Evolutionary conservation across 805 yeast species (phyloP), one percentile per base, ranked within the genome.

Genomic region (Wickerhamomyces canadensis): DNA sequence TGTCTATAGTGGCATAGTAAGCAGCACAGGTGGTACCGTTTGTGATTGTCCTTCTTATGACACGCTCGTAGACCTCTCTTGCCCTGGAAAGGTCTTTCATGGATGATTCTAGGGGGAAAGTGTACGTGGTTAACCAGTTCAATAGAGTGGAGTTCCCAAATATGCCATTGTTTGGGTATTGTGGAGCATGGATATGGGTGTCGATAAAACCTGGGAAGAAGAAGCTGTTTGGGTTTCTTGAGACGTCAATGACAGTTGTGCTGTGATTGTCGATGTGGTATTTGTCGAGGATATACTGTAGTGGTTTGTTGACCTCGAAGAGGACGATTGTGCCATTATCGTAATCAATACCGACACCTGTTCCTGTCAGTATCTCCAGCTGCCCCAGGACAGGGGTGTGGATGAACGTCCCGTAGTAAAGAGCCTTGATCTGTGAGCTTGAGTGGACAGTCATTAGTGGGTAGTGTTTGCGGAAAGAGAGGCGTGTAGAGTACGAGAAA

Each of bases 11-110:
- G 4, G 97, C 91, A 58, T 79, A 93, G 62, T 93, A 93, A 0
- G 94, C 72, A 0, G 95, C 95, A 38, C 91, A 79, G 1, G 98
- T 93, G 1, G 98, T 93, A 16, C 98, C 98, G 54, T 79, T 69
- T 3, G 57, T 52, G 44, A 93, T 62, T 0, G 96, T 85, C 38
- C 82, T 76, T 4, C 61, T 51, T n/a, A 93, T 76, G 5, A 83
- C 84, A 47, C 70, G 73, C 12, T 69, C 47, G 57, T 91, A 93
- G 2, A 89, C 79, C 6, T 65, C 55, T 11, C 60, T 46, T 0
- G 96, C 96, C 32, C 69, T 55, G 1, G 57, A 51, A 17, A 72
- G 47, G 44, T 81, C 75, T 15, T 60, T 63, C 43, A 86, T 72
- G 4, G 84, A 70, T 7, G 84, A 66, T 60, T 93, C 98, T 38